Conservation (phyloP, 2,329 filamentous ascomycete species). For the Neofusicoccum sp. region DNA sequence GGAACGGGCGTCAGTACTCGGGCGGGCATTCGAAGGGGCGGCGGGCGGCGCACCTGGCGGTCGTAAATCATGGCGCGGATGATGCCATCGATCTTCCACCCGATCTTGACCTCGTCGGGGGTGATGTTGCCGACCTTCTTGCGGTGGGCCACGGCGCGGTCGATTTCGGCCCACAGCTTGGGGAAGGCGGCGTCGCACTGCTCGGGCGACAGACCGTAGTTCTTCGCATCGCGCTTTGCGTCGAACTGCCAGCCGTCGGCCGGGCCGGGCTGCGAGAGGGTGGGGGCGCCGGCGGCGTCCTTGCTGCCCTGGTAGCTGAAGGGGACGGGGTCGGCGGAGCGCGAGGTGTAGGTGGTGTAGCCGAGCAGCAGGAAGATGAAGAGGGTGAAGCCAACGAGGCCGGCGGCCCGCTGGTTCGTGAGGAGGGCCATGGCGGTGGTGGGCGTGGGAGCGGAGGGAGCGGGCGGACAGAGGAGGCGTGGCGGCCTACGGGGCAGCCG, state of each 20-base stretch:
- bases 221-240: slow-evolving; percentile 26
- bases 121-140: slow-evolving; percentile 27
- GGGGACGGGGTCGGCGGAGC: slow-evolving; percentile 15
- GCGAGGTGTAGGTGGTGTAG: slow-evolving; percentile 21
- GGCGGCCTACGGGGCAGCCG: slow-evolving; percentile 23
- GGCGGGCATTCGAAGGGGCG: not conserved
- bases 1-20: not conserved
- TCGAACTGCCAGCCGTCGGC: slow-evolving; percentile 20
- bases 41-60: slow-evolving; percentile 27
- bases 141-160: slow-evolving; percentile 27
- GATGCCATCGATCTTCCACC: slow-evolving; percentile 27
- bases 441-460: not conserved
- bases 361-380: slow-evolving; percentile 21
- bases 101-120: slow-evolving; percentile 28
- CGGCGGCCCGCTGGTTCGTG: slow-evolving; percentile 20
- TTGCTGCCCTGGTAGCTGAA: slow-evolving; percentile 15
- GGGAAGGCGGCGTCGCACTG: slow-evolving; percentile 30
- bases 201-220: slow-evolving; percentile 25
- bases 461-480: slow-evolving; percentile 1
- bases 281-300: not conserved
- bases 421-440: slow-evolving; percentile 17
- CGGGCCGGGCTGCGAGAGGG: slow-evolving; percentile 1
- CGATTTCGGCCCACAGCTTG: slow-evolving; percentile 30
- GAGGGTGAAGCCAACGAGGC: slow-evolving; percentile 21
- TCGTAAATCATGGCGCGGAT: slow-evolving; percentile 35